Evolutionary conservation across 2,329 filamentous ascomycete genomes (phyloP).

Genomic region (Penicillium sp.): DNA sequence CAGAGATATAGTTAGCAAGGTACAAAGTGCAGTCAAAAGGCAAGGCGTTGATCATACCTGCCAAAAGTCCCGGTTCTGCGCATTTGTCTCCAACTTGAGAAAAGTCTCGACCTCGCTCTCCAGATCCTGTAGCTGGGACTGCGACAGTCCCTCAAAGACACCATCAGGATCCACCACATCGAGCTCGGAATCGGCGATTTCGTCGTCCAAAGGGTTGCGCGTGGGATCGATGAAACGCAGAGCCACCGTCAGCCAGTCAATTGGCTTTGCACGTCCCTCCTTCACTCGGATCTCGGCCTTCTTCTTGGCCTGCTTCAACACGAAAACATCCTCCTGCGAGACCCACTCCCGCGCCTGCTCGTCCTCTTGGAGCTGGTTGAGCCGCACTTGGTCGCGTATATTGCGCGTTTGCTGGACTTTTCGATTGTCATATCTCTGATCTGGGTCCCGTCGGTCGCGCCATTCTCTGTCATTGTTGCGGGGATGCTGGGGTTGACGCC

Average conservation of each 20-base stretch:
- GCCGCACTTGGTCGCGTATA: conserved; percentile 43
- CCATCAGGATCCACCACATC: conserved; percentile 73
- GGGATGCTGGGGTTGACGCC: conserved; percentile 35
- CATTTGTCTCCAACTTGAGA: conserved; percentile 70
- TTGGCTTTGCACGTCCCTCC: conserved; percentile 81
- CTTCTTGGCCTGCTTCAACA: conserved; percentile 94
- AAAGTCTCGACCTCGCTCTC: conserved; percentile 79
- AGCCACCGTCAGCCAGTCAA: conserved; percentile 90
- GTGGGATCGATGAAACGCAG: conserved; percentile 82
- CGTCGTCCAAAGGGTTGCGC: conserved; percentile 73
- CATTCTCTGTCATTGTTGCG: conserved; percentile 32
- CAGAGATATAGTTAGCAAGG: conserved; percentile 7
- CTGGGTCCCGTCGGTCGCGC: conserved; percentile 23
- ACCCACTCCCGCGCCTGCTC: conserved; percentile 79
- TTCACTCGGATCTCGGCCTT: conserved; percentile 93
- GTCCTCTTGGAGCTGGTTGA: conserved; percentile 62
- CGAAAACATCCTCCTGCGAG: conserved; percentile 91
- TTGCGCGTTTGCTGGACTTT: conserved; percentile 26
- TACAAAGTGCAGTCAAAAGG: not conserved
- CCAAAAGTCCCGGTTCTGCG: conserved; percentile 83
- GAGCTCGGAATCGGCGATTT: conserved; percentile 69
- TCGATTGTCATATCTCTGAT: conserved; percentile 20
- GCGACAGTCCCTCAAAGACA: conserved; percentile 69
- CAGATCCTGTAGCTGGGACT: conserved; percentile 65
- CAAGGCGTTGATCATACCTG: conserved; percentile 44